Evolutionary conservation across 257 asterid species (phyloP), one percentile per base, ranked within the genome.

Genomic region (Nicotiana attenuata): DNA sequence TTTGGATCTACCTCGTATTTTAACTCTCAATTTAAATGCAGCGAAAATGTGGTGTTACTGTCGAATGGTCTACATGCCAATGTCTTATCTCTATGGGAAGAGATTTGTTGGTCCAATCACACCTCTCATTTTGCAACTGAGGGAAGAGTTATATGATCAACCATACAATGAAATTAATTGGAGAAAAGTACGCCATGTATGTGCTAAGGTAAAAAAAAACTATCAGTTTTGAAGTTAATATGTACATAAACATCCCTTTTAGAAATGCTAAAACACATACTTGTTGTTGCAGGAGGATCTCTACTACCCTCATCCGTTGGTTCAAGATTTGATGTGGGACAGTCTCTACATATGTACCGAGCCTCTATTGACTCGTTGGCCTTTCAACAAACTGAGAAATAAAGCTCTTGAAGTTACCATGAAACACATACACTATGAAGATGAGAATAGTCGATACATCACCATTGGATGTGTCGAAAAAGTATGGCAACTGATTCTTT

Each of bases 1-100:
- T 73, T 22, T 45, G 38, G 10, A 50, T 26, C 63, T 75, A 26
- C 17, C 63, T 24, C 15, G 0, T 53, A 1, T 67, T 50, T 76
- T 59, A 24, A 75, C 0, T 26, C 10, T 15, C 19, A 14, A 76
- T 4, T 7, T 20, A 66, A 81, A 83, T 86, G 89, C 90, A 92
- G 97, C 93, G 20, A 92, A 92, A 60, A 91, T 90, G 95, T 91
- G 93, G 95, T 92, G 97, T 89, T 92, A 92, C 83, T 88, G 93
- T 38, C 90, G 97, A 65, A 90, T 92, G 95, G 93, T 91, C 63
- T 91, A 91, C 91, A 91, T 92, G 97, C 97, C 97, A 28, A 92
- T 92, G 97, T 92, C 97, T 3, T 92, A 92, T 82, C 82, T 92
- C 69, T 92, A 92, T 57, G 97, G 95, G 41, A 92, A 91, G 88